phyloP scores from a whole-genome alignment of 768 basidiomycete species.

The Paxillus rubicundulus region DNA sequence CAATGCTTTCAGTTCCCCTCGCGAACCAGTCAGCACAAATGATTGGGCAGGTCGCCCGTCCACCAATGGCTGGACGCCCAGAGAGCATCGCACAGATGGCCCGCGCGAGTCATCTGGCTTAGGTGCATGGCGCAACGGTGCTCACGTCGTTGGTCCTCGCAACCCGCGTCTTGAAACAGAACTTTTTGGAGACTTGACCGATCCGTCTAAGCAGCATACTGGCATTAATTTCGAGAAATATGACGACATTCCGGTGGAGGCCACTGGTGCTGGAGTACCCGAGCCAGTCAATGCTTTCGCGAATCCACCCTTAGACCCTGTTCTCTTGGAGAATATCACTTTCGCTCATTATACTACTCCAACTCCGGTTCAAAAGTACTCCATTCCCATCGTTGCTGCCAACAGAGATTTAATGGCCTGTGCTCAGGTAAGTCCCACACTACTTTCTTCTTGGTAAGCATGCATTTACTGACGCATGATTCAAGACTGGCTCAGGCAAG shows the following conservation, averaged over 20 bases:
- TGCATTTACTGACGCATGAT: conserved; percentile 18
- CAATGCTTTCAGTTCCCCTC: conserved; percentile 35
- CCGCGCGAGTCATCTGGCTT: conserved; percentile 47
- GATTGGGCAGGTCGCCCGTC: conserved; percentile 45
- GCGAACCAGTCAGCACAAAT: conserved; percentile 27
- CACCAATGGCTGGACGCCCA: conserved; percentile 38
- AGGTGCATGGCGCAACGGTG: conserved; percentile 87
- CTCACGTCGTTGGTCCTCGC: conserved; percentile 78
- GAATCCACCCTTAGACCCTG: conserved; percentile 84
- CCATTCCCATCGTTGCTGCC: conserved; percentile 93
- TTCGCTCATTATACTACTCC: conserved; percentile 92
- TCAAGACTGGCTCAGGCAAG: conserved; percentile 97
- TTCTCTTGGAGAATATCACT: conserved; percentile 92
- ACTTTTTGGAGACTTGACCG: conserved; percentile 85
- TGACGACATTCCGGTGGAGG: conserved; percentile 99
- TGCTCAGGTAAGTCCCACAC: conserved; percentile 61
- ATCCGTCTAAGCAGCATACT: conserved; percentile 86
- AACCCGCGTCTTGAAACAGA: conserved; percentile 93
- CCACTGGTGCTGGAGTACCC: conserved; percentile 95
- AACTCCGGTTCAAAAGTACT: conserved; percentile 99
- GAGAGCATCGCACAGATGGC: conserved; percentile 31
- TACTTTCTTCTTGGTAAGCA: conserved; percentile 4
- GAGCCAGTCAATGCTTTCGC: conserved; percentile 89
- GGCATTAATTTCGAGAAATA: conserved; percentile 99
- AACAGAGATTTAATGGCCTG: conserved; percentile 93